Conservation (phyloP, 2,329 filamentous ascomycete genomes). For the Ceratocystis cubensis region DNA sequence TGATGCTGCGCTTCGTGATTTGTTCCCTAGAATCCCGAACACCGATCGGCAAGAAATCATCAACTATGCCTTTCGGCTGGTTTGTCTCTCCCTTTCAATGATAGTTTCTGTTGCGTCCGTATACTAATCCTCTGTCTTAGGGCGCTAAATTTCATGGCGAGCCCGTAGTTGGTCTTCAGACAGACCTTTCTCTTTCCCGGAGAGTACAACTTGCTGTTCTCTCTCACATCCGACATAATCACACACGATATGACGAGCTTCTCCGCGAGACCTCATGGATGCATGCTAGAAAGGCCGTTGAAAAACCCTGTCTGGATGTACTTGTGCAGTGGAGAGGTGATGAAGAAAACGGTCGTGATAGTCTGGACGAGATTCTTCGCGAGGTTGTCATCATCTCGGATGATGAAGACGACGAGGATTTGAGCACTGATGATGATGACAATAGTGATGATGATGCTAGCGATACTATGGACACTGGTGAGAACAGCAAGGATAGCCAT, state of each 20-base stretch:
- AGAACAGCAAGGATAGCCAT: slow-evolving; percentile 3
- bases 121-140: slow-evolving; percentile 27
- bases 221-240: slow-evolving; percentile 54
- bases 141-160: slow-evolving; percentile 40
- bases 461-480: not conserved
- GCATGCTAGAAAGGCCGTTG: slow-evolving; percentile 49
- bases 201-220: slow-evolving; percentile 53
- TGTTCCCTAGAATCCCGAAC: slow-evolving; percentile 54
- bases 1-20: slow-evolving; percentile 48
- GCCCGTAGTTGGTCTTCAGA: slow-evolving; percentile 45
- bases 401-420: slow-evolving; percentile 37
- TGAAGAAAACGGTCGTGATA: slow-evolving; percentile 54
- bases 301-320: slow-evolving; percentile 48
- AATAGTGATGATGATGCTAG: slow-evolving; percentile 2
- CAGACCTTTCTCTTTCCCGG: slow-evolving; percentile 44
- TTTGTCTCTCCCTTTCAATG: slow-evolving; percentile 28
- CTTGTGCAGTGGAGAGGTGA: slow-evolving; percentile 62
- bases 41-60: slow-evolving; percentile 52
- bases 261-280: slow-evolving; percentile 45
- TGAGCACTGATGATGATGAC: slow-evolving; percentile 23
- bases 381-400: slow-evolving; percentile 57
- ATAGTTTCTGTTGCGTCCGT: not conserved
- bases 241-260: slow-evolving; percentile 52
- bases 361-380: slow-evolving; percentile 53
- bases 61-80: slow-evolving; percentile 50